These are phyloP conservation scores for Yueomyces sinensis DNA, from an alignment of 805 yeast genomes.

Conservation along the genomic window DNA sequence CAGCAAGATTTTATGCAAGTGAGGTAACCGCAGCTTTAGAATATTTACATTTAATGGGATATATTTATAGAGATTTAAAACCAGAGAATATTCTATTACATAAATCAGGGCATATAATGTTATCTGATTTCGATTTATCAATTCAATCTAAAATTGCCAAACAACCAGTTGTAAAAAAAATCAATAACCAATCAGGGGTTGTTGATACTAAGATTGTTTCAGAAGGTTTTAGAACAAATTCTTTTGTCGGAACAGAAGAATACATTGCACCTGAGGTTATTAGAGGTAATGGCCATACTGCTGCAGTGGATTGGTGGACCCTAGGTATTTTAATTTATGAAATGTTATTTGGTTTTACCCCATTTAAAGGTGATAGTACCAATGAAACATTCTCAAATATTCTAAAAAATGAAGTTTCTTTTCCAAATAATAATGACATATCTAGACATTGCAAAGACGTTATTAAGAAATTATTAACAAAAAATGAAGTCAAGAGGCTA, in stretches of 20 bases:
- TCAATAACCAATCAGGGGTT: constrained; percentile 21
- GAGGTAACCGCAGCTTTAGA: constrained; percentile 97
- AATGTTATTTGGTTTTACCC: constrained; percentile 92
- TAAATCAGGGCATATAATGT: constrained; percentile 96
- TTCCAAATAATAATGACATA: constrained; percentile 54
- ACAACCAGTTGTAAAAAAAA: constrained; percentile 36
- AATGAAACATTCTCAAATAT: constrained; percentile 84
- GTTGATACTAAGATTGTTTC: constrained; percentile 90
- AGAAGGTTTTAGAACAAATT: constrained; percentile 92
- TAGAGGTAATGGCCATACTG: constrained; percentile 92
- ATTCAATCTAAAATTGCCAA: constrained; percentile 73
- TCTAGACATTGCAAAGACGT: constrained; percentile 68
- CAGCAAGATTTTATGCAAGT: constrained; percentile 88
- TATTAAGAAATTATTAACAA: constrained; percentile 68
- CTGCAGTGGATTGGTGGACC: constrained; percentile 99
- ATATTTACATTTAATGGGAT: constrained; percentile 92
- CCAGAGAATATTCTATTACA: constrained; percentile 92
- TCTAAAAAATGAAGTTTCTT: constrained; percentile 69
- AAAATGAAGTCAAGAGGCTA: constrained; percentile 77
- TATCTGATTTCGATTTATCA: constrained; percentile 89
- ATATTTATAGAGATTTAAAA: constrained; percentile 88
- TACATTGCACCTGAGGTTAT: constrained; percentile 98
- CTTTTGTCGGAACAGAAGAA: constrained; percentile 98
- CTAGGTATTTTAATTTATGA: constrained; percentile 86
- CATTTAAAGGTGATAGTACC: constrained; percentile 84